Conservation (phyloP, 2,329 filamentous ascomycete species). For the Pseudogymnoascus sp. region DNA sequence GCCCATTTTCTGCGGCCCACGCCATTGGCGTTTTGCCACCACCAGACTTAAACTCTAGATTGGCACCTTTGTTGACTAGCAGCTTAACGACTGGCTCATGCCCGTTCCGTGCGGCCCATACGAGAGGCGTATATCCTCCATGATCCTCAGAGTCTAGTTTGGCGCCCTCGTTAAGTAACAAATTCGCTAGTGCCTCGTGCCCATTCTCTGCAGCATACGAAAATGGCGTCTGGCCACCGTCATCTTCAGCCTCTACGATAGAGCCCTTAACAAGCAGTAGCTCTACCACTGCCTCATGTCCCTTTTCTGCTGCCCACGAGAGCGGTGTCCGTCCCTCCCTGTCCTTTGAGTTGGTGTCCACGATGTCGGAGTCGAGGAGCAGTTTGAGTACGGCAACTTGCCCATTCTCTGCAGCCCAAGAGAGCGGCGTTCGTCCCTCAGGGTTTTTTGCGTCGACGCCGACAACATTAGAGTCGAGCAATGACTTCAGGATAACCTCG, state of each 20-base stretch:
- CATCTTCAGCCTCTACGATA: background rate
- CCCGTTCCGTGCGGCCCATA: background rate
- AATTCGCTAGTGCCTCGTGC: background rate
- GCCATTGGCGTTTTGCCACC: background rate
- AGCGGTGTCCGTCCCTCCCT: background rate
- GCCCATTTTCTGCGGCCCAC: background rate
- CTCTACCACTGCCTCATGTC: background rate
- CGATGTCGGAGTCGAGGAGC: slow-evolving; percentile 6
- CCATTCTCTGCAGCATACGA: background rate
- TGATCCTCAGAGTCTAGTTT: background rate
- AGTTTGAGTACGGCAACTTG: background rate
- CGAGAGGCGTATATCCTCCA: background rate
- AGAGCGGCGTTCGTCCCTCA: background rate
- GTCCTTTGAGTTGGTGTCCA: slow-evolving; percentile 1
- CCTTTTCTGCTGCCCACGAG: background rate
- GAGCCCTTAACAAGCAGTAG: background rate
- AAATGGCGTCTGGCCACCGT: background rate
- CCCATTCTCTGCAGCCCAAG: background rate
- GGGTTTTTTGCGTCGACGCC: background rate
- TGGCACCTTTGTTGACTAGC: slow-evolving; percentile 20
- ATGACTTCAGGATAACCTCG: background rate
- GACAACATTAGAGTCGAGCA: slow-evolving; percentile 6
- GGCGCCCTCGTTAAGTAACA: background rate
- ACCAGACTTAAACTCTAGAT: background rate
- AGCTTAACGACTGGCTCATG: slow-evolving; percentile 30